These are phyloP conservation scores for Colletotrichum ledebouriae DNA, from an alignment of 2,329 filamentous ascomycete genomes.

Conservation along the genomic window DNA sequence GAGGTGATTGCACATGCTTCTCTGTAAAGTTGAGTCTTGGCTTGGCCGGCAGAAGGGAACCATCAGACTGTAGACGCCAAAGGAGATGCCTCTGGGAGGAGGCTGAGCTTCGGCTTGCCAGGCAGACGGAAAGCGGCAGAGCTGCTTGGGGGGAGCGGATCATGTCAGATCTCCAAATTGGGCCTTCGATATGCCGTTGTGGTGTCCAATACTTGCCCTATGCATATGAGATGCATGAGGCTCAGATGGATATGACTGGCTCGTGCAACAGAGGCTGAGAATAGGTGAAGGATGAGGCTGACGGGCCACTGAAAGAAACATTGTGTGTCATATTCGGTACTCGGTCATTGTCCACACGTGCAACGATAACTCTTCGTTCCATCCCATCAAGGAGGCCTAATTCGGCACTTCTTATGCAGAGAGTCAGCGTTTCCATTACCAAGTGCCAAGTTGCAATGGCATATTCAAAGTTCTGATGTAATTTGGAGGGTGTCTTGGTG, in stretches of 20 bases:
- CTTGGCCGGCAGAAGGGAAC: slow-evolving; percentile 5
- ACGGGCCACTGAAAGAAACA: slow-evolving; percentile 21
- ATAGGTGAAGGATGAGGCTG: slow-evolving; percentile 39
- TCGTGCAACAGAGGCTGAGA: slow-evolving; percentile 28
- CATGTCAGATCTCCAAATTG: slow-evolving; percentile 38
- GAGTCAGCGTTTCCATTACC: slow-evolving; percentile 27
- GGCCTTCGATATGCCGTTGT: slow-evolving; percentile 18
- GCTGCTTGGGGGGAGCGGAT: slow-evolving; percentile 7
- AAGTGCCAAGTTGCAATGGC: slow-evolving; percentile 18
- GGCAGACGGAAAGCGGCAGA: slow-evolving; percentile 31
- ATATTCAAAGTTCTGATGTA: slow-evolving; percentile 25
- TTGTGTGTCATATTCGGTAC: slow-evolving; percentile 27
- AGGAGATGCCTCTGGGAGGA: slow-evolving; percentile 15
- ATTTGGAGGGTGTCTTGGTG: slow-evolving; percentile 18
- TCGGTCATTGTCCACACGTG: slow-evolving; percentile 1
- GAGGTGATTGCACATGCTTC: slow-evolving; percentile 28
- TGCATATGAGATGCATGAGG: slow-evolving; percentile 15
- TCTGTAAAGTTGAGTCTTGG: slow-evolving; percentile 10
- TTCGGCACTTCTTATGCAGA: slow-evolving; percentile 25
- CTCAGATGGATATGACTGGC: slow-evolving; percentile 15
- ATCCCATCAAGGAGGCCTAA: slow-evolving; percentile 29
- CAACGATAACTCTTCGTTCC: slow-evolving; percentile 15
- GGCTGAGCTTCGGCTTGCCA: slow-evolving; percentile 33
- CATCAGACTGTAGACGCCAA: slow-evolving; percentile 10
- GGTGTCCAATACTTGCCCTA: slow-evolving; percentile 24